Base-by-base conservation (phyloP, 345 rosid species). In the Punica granatum region DNA sequence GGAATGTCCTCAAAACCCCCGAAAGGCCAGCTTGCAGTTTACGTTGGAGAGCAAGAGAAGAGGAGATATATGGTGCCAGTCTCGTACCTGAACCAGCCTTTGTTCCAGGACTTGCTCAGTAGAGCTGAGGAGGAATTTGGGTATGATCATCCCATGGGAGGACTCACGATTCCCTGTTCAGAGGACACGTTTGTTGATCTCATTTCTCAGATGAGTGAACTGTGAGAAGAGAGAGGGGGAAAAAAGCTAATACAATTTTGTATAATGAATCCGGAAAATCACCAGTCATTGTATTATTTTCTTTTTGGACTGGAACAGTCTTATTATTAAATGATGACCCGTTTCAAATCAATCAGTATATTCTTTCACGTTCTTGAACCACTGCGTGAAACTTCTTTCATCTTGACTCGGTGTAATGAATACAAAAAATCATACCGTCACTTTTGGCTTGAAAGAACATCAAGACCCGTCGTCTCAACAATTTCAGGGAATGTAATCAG, bases 61-160 rank as follows among this genome's bases (percentile, higher is more conserved):
- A 79, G 63, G 49, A 44, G 81, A 18, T 76, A 60, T 31, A 39
- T 73, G 35, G 67, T 79, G 36, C 83, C 81, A 0, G 58, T 82
- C 25, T 65, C 83, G 15, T 71, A 42, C 25, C 42, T 82, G 64
- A 77, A 79, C 23, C 82, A 76, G 33, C 77, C 79, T 70, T 74
- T 78, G 41, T 76, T 81, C 51, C 76, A 68, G 49, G 76, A 70
- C 48, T 72, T 82, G 70, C 76, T 79, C 1, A 53, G 23, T 16
- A 73, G 36, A 32, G 79, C 79, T 0, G 80, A 78, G 68, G 75
- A 81, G 66, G 80, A 78, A 48, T 81, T 78, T 26, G 80, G 82
- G 3, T 81, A 69, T 49, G 19, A 78, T 30, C 77, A 81, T 70
- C 77, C 78, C 13, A 69, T 67, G 77, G 85, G 82, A 6, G 70